Conservation (phyloP, 495 filamentous ascomycete genomes). For the Daldinia concentrica region DNA sequence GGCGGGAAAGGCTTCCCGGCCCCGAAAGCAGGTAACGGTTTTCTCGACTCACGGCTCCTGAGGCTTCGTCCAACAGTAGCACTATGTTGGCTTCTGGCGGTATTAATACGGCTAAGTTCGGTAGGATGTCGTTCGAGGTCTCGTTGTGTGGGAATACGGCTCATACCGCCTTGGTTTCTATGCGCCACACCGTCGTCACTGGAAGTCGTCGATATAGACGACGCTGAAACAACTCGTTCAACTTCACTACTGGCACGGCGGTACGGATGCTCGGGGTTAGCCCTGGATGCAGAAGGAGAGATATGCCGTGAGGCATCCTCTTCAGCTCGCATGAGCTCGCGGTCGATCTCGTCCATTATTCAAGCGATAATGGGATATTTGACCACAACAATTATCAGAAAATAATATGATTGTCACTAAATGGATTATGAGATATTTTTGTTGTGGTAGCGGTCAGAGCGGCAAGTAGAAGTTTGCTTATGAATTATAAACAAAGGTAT, state of each 20-base stretch:
- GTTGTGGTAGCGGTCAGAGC: background rate
- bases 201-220: slow-evolving; percentile 59
- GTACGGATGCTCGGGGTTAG: slow-evolving; percentile 37
- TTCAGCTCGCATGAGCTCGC: slow-evolving; percentile 61
- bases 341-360: slow-evolving; percentile 62
- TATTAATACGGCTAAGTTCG: slow-evolving; percentile 79
- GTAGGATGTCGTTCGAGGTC: slow-evolving; percentile 80
- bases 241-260: slow-evolving; percentile 55
- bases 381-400: background rate
- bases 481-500: background rate
- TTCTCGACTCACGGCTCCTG: slow-evolving; percentile 61
- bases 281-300: slow-evolving; percentile 24
- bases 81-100: slow-evolving; percentile 75
- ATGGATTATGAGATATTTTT: background rate
- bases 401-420: background rate
- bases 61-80: slow-evolving; percentile 73
- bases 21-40: slow-evolving; percentile 68
- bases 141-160: slow-evolving; percentile 68
- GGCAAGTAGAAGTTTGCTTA: background rate
- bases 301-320: slow-evolving; percentile 42
- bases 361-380: slow-evolving; percentile 23
- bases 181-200: slow-evolving; percentile 38
- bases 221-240: slow-evolving; percentile 59
- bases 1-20: slow-evolving; percentile 84
- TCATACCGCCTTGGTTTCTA: slow-evolving; percentile 53